A percentile compares a stretch with the other conserved stretches of the same genome.
These are phyloP conservation scores for Fusarium sp. DNA, from an alignment of 2,329 filamentous ascomycete species.

Conservation along the genomic window DNA sequence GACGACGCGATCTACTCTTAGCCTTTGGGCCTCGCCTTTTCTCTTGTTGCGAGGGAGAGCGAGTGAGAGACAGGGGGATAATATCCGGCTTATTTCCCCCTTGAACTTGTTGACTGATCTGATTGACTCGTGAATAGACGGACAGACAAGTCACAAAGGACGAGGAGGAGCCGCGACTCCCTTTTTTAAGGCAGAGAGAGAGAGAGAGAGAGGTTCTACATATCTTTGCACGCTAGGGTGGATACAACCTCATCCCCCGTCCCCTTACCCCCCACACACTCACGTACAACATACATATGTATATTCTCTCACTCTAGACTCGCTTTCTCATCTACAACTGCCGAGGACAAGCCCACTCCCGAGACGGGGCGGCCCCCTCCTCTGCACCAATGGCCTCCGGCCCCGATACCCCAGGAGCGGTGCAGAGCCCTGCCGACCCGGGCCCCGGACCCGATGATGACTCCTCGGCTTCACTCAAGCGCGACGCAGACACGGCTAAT, in stretches of 20 bases:
- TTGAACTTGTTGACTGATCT: constrained; percentile 3
- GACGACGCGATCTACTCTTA: constrained; percentile 22
- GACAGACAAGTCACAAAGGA: too few relatives aligned
- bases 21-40: constrained; percentile 2
- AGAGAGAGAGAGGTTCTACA: too few relatives aligned
- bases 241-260: constrained; percentile 23
- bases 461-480: constrained; percentile 28
- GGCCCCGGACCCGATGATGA: constrained; percentile 19
- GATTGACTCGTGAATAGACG: constrained; percentile 15
- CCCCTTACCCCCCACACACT: constrained; percentile 20
- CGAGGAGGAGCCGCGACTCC: not conserved
- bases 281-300: constrained; percentile 7
- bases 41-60: not conserved
- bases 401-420: constrained; percentile 32
- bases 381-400: constrained; percentile 37
- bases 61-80: constrained; percentile 1
- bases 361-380: constrained; percentile 13
- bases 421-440: constrained; percentile 29
- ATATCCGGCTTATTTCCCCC: constrained; percentile 31
- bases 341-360: constrained; percentile 26
- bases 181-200: too few relatives aligned
- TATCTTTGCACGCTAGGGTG: constrained; percentile 9
- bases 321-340: constrained; percentile 14
- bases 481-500: constrained; percentile 36
- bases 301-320: constrained; percentile 13